These are phyloP conservation scores for Perkinsela sp. DNA, from an alignment of 208 protist species.

Conservation along the genomic window DNA sequence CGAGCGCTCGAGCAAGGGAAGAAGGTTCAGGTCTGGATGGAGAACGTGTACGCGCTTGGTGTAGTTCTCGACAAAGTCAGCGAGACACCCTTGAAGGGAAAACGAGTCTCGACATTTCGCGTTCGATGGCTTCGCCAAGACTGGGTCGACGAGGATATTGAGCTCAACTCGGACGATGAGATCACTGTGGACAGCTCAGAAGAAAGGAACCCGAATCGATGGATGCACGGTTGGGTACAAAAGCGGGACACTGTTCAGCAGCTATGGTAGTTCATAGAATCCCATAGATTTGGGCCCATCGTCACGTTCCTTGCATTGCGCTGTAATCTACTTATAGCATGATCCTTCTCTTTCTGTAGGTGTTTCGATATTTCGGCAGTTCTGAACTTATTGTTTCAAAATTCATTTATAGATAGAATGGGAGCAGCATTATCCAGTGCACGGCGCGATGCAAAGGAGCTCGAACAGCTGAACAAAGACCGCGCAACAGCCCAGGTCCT, in stretches of 20 bases:
- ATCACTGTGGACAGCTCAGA: not conserved
- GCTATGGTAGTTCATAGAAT: no score
- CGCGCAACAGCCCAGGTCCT: not conserved
- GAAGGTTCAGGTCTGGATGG: not conserved
- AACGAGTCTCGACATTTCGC: not conserved
- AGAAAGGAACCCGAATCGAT: not conserved
- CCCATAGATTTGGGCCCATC: no score
- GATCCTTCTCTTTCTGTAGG: no score
- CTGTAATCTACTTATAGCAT: no score
- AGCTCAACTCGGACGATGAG: not conserved
- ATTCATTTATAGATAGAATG: no score
- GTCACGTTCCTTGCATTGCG: no score
- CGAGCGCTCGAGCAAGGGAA: not conserved
- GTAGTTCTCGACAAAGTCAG: not conserved
- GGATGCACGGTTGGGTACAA: not conserved
- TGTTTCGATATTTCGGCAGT: no score
- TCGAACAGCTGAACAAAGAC: not conserved
- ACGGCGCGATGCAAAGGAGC: not conserved
- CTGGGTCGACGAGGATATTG: not conserved
- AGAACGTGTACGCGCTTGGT: not conserved
- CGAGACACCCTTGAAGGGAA: not conserved
- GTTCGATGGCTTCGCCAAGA: not conserved
- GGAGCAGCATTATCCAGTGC: not conserved
- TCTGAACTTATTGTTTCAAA: no score
- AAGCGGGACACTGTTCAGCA: no score